Conservation (phyloP, 352 stramenopile genomes). For the Phytophthora aleatoria region DNA sequence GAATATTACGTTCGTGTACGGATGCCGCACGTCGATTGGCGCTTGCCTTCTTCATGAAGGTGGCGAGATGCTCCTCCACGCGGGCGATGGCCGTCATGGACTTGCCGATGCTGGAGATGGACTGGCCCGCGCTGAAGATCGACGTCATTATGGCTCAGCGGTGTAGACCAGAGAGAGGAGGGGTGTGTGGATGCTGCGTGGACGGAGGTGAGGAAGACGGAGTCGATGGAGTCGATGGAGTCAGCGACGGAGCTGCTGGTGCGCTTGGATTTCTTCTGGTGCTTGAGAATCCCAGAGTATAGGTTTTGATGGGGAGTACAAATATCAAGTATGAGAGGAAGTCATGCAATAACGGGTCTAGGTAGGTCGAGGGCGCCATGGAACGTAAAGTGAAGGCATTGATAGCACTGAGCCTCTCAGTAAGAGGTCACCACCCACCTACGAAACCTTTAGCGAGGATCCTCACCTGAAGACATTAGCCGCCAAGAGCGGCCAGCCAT, state of each 20-base stretch:
- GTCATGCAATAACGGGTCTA: background rate
- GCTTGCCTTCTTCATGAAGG: constrained; percentile 83
- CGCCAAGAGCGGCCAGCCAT: background rate
- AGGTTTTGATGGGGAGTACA: constrained; percentile 5
- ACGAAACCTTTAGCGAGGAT: too few species aligned
- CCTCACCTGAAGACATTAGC: too few species aligned
- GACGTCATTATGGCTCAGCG: constrained; percentile 48
- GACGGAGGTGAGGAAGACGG: too few species aligned
- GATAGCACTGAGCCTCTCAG: too few species aligned
- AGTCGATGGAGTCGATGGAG: background rate
- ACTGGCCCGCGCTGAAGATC: constrained; percentile 85
- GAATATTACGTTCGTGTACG: background rate
- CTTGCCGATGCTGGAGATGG: constrained; percentile 86
- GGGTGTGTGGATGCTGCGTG: background rate
- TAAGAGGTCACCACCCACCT: too few species aligned
- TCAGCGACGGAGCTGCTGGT: background rate
- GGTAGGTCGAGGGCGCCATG: too few species aligned
- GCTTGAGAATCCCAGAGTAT: constrained; percentile 4
- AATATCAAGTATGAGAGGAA: background rate
- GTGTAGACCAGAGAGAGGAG: constrained; percentile 3
- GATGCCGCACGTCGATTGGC: background rate
- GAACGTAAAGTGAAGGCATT: too few species aligned
- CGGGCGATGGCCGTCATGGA: constrained; percentile 80
- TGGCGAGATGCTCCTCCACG: constrained; percentile 78
- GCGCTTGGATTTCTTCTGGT: constrained; percentile 9